Percentiles rank a stretch among this genome's conserved stretches.
These are phyloP conservation scores for Pichiaceae sp. DNA, from an alignment of 1,139 yeast species.

Conservation along the genomic window DNA sequence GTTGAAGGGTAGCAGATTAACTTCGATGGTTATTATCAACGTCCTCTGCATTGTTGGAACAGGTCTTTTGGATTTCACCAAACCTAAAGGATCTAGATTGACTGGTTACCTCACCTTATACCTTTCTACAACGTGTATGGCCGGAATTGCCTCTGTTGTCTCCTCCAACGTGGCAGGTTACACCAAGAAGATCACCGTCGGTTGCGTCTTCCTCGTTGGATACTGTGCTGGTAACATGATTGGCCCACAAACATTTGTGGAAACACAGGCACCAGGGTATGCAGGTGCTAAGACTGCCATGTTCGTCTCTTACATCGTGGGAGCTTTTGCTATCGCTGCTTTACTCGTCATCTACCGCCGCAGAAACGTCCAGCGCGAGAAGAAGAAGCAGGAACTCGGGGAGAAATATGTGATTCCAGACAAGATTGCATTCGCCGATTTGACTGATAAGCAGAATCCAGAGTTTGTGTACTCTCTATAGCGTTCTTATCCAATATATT, in stretches of 20 bases:
- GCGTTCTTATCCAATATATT: too few relatives aligned
- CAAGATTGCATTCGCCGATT: too few relatives aligned
- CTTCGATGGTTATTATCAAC: conserved; percentile 31
- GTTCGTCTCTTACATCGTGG: too few relatives aligned
- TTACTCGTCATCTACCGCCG: too few relatives aligned
- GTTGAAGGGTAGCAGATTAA: too few relatives aligned
- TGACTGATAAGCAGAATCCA: too few relatives aligned
- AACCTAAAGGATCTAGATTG: conserved; percentile 27
- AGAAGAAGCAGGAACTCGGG: too few relatives aligned
- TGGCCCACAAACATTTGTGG: conserved; percentile 40
- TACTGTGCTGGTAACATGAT: conserved; percentile 62
- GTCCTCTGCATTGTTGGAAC: conserved; percentile 30
- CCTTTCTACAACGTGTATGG: conserved; percentile 27
- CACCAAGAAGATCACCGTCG: conserved; percentile 34
- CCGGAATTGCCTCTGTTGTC: conserved; percentile 24
- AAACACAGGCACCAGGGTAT: conserved; percentile 33
- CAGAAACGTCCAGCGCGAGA: too few relatives aligned
- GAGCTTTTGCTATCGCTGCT: too few relatives aligned
- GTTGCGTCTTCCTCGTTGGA: conserved; percentile 45
- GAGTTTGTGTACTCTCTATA: too few relatives aligned
- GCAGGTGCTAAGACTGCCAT: conserved; percentile 29
- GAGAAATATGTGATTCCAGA: too few relatives aligned
- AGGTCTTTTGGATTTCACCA: conserved; percentile 41
- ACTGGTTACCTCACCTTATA: conserved; percentile 40
- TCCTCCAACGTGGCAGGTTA: conserved; percentile 57